Base-by-base conservation (phyloP, 495 filamentous ascomycete species). In the Penicillium parvum region DNA sequence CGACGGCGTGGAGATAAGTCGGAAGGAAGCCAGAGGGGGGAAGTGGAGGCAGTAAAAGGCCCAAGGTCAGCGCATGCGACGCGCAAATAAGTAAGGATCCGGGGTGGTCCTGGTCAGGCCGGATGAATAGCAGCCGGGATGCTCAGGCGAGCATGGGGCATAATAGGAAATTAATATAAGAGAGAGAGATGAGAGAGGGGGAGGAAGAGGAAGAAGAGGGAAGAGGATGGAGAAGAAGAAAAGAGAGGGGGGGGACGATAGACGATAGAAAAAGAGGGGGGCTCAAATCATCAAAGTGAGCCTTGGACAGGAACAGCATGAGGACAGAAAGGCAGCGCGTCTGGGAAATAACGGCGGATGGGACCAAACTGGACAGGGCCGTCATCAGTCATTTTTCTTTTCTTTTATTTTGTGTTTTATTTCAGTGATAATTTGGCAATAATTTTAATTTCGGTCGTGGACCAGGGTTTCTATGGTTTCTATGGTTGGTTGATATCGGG, bases 261-360 rank as follows among this genome's bases (percentile, higher is more conserved):
- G 32, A 32, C 15, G 29, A 32, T 32, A 18, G 39, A 39, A 37
- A 42, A 41, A 46, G 28, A 18, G 27, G 21, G 22, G 32, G 32
- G 27, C 39, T 47, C 43, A 52, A 46, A 38, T 41, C 26, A 45
- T 39, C n/a, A 40, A 30, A 26, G 40, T 11, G 39, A 34, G 26
- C 28, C n/a, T 30, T 30, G 12, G n/a, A 30, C 25, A 9, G 25
- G n/a, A 11, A 7, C 15, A 36, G 16, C 9, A 18, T 38, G 12
- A 22, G 22, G 21, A 21, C 20, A n/a, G 9, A 11, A 15, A 28
- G 43, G 47, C 51, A 17, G 25, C 27, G 45, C 22, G 22, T 46
- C 33, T 37, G 40, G 23, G 44, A 43, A 50, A 58, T 52, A 58
- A 58, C 52, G 52, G 55, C 47, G 55, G 40, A 53, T 49, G 28